Evolutionary conservation across 768 basidiomycete species (phyloP).

Genomic region (Psilocybe cyanescens): DNA sequence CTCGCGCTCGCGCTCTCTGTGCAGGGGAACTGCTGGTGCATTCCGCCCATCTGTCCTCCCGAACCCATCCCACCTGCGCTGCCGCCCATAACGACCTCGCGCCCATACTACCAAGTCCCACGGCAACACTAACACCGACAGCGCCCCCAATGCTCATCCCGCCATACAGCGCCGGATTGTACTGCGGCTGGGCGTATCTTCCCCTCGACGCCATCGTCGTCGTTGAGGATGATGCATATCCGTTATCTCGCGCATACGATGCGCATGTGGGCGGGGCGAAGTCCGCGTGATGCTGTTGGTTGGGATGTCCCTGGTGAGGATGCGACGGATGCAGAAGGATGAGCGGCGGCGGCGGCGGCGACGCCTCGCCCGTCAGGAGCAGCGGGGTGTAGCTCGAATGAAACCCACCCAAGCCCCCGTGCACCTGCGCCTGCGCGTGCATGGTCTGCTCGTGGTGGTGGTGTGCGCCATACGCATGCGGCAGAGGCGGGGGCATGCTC

Average conservation of each 20-base stretch:
- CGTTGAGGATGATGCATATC: not conserved
- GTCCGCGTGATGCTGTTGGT: not conserved
- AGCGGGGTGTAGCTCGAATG: constrained; percentile 16
- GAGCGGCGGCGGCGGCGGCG: constrained; percentile 19
- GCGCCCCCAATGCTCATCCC: not conserved
- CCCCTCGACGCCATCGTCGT: not conserved
- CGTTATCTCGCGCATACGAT: not conserved
- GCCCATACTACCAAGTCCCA: not conserved
- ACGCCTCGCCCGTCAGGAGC: constrained; percentile 14
- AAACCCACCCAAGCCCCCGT: not conserved
- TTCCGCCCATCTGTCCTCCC: too few species aligned
- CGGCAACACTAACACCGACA: too few species aligned
- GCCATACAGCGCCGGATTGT: constrained; percentile 1
- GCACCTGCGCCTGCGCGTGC: not conserved
- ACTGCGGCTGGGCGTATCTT: not conserved
- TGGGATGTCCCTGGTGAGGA: not conserved
- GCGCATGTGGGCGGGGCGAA: not conserved
- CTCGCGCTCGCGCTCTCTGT: not conserved
- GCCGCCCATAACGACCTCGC: not conserved
- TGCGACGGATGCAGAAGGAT: constrained; percentile 10
- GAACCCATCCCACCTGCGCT: not conserved
- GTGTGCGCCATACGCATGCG: not conserved
- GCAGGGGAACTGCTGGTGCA: not conserved
- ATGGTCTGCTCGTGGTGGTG: not conserved
- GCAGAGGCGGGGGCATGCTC: not conserved